Conservation (phyloP, 164 flowering plant species). For the Kingdonia uniflora region DNA sequence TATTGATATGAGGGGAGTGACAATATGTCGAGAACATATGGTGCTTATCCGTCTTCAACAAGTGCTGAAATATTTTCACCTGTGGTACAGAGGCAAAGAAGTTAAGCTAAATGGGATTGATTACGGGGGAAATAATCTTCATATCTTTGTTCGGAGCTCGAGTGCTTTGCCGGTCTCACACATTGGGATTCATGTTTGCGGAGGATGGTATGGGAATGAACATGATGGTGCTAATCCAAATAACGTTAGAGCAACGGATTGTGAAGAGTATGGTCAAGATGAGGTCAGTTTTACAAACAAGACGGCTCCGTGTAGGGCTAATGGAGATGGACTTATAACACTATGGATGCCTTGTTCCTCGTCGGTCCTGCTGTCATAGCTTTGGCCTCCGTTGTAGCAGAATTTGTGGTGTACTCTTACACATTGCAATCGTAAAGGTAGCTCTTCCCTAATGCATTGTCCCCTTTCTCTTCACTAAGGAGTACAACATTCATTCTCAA, state of each 20-base stretch:
- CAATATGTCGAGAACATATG: slow-evolving; percentile 7
- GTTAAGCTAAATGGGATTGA: slow-evolving; percentile 31
- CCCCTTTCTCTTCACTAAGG: slow-evolving; percentile 87
- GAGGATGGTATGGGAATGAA: slow-evolving; percentile 39
- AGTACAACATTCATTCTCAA: slow-evolving; percentile 81
- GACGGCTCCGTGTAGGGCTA: slow-evolving; percentile 10
- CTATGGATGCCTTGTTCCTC: slow-evolving; percentile 74
- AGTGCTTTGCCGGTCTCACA: slow-evolving; percentile 90
- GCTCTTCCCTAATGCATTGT: slow-evolving; percentile 94
- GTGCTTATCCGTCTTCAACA: slow-evolving; percentile 47
- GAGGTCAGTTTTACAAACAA: slow-evolving; percentile 74
- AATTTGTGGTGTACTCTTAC: slow-evolving; percentile 61
- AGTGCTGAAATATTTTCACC: slow-evolving; percentile 59
- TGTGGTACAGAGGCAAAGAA: slow-evolving; percentile 25
- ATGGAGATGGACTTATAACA: too few species aligned
- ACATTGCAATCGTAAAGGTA: slow-evolving; percentile 83
- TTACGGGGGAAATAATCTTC: slow-evolving; percentile 63
- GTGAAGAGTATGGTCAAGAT: slow-evolving; percentile 54
- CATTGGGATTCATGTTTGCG: slow-evolving; percentile 59
- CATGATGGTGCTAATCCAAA: slow-evolving; percentile 18
- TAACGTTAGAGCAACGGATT: slow-evolving; percentile 33
- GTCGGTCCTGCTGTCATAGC: slow-evolving; percentile 93
- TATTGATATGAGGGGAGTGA: slow-evolving; percentile 46
- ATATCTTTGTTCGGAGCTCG: slow-evolving; percentile 99
- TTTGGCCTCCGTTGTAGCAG: slow-evolving; percentile 67